Evolutionary conservation across 2,329 filamentous ascomycete genomes (phyloP), one percentile per base, ranked within the genome.

Genomic region (Knoxdaviesia capensis): DNA sequence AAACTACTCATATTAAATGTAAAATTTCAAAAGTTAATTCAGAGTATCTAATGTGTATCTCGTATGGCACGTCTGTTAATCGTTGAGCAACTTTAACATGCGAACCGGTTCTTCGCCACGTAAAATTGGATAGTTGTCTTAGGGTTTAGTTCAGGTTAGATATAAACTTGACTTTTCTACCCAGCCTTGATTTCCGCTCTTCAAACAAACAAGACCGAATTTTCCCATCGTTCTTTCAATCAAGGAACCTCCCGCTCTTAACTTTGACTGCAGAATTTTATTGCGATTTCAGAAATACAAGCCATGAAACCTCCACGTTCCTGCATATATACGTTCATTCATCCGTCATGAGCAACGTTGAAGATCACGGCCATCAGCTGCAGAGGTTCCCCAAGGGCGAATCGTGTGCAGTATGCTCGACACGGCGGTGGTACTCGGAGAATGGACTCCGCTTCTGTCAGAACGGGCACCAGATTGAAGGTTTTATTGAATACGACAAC

Each of bases 381-480:
- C 65, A 65, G 47, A 64, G 60, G 39, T 70, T 75, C 49, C 63
- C 63, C n/a, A 54, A 54, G 28, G 67, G 66, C 32, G 65, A 75
- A 50, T 59, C 63, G 38, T 74, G 71, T 49, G 64, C 71, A 34
- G 67, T 72, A 51, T 93, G 85, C 54, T 77, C 80, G 45, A 79
- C 80, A 41, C 69, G 68, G 36, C 70, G 71, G 47, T 85, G 80
- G 61, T 81, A 83, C 53, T 63, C 77, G 32, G 76, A 86, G 49
- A 80, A 81, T 57, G 83, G 84, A 4, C 70, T 78, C 44, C 74
- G 77, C 47, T 92, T 83, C 56, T 93, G 85, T 58, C 68, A 78
- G 48, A 77, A 82, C 49, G 84, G 84, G 32, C 85, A 92, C 62
- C 74, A 78, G 49, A 77, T 87, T 50, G 76, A 84, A 60, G 80